phyloP scores from a whole-genome alignment of 345 rosid species.

The Xanthoceras sorbifolium region DNA sequence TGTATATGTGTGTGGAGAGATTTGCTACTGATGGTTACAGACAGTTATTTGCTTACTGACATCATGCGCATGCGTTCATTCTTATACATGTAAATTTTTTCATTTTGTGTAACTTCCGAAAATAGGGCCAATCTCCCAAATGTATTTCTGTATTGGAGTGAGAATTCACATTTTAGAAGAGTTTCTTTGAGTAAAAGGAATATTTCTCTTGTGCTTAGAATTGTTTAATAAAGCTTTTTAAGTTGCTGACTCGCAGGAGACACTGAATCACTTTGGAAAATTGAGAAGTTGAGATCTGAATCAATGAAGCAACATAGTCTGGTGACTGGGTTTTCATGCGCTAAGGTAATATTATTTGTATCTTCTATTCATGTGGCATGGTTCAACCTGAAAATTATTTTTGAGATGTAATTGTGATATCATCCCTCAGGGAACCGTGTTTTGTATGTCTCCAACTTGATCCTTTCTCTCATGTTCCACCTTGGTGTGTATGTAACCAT shows the following conservation, averaged over 20 bases:
- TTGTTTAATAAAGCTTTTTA: constrained; percentile 7
- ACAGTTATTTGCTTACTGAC: background rate
- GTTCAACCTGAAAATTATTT: constrained; percentile 11
- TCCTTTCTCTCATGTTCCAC: background rate
- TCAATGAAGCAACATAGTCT: constrained; percentile 58
- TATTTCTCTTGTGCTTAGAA: background rate
- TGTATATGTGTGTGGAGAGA: background rate
- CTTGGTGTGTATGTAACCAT: background rate
- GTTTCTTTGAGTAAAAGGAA: background rate
- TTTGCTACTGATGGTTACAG: background rate
- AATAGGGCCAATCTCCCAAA: background rate
- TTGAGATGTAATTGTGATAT: background rate
- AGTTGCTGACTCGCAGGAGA: constrained; percentile 48
- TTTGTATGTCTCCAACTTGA: background rate
- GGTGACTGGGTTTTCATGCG: constrained; percentile 67
- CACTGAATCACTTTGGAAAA: constrained; percentile 68
- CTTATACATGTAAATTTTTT: background rate
- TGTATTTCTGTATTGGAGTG: background rate
- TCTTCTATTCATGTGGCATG: constrained; percentile 2
- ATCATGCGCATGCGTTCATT: background rate
- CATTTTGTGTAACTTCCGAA: background rate
- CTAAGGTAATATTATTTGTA: constrained; percentile 55
- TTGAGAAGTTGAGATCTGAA: constrained; percentile 74
- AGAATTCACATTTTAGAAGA: background rate
- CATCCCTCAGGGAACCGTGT: background rate